A percentile compares a stretch with the other conserved stretches of the same genome.
Evolutionary conservation across 2,329 filamentous ascomycete species (phyloP).

Genomic region (Clonostachys byssicola): DNA sequence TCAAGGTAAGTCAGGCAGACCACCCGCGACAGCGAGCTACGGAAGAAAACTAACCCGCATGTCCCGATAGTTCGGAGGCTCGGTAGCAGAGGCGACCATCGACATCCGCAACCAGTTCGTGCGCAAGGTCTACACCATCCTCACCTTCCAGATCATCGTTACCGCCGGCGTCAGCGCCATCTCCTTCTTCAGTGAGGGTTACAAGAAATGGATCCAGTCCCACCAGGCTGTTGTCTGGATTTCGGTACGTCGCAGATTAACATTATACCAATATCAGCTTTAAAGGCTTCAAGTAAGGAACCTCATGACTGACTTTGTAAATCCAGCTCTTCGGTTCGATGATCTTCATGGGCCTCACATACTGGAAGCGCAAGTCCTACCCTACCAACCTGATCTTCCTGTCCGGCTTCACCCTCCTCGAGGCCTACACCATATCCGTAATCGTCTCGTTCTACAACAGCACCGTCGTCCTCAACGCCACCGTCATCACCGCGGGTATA

Average conservation of each 20-base stretch:
- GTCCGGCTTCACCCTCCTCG: constrained; percentile 80
- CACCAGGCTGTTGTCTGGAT: constrained; percentile 82
- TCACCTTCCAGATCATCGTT: constrained; percentile 88
- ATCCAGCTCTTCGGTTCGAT: constrained; percentile 71
- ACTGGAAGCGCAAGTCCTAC: constrained; percentile 94
- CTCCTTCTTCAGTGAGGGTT: constrained; percentile 77
- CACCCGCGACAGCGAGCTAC: background rate
- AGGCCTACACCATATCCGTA: constrained; percentile 91
- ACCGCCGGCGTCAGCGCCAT: constrained; percentile 78
- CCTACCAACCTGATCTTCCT: constrained; percentile 94
- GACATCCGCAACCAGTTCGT: constrained; percentile 97
- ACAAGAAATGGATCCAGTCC: constrained; percentile 82
- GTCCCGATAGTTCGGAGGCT: constrained; percentile 71
- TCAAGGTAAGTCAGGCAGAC: constrained; percentile 62
- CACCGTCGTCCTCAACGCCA: constrained; percentile 81
- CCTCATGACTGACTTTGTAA: background rate
- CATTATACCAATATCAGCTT: background rate
- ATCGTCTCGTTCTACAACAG: constrained; percentile 88
- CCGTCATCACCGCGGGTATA: constrained; percentile 81
- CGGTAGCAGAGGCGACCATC: constrained; percentile 87
- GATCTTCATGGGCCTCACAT: constrained; percentile 81
- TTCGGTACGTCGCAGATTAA: constrained; percentile 48
- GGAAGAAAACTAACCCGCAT: background rate
- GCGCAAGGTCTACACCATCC: constrained; percentile 95
- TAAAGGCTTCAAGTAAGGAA: background rate